Base-by-base conservation (phyloP, 176 grass and related monocot genomes). In the Cenchrus fungigraminus region DNA sequence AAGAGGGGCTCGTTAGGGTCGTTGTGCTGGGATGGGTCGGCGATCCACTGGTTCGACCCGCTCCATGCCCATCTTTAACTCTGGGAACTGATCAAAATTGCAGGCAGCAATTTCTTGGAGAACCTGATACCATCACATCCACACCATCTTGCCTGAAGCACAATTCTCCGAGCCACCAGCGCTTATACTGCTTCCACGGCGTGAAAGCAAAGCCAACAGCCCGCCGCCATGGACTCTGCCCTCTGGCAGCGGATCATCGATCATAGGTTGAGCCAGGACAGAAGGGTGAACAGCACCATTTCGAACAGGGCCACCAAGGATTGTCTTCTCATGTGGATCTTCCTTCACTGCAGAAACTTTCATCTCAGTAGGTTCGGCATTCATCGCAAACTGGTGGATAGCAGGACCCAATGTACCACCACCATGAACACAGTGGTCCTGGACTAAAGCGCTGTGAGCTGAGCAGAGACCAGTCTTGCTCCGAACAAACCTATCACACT, bases 211-310 rank as follows among this genome's bases (percentile, higher is more conserved):
- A 81, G 88, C 94, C 82, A 99, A 68, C 12, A 97, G 82, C 40
- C 86, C 84, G 5, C 97, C 97, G 16, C 97, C 97, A 83, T 97
- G 97, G 42, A 96, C 97, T 81, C 97, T 90, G 6, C 94, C 88
- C 89, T 99, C 94, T 7, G 88, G 75, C 82, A 94, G 59, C 5
- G 76, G 54, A 64, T 71, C 91, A 64, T 71, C 91, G 42, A 65
- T 70, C 69, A 74, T 63, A 61, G 56, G 32, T 62, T 75, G 69
- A 20, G 20, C 42, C 4, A 61, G 28, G 59, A 53, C 34, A 82
- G 77, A 73, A 57, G 15, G 54, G 50, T 40, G 73, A 74, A 65
- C 69, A 50, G 1, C 57, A 31, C 46, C 59, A 13, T 81, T 78
- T 22, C 22, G 11, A 50, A 61, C 22, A 77, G 65, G 63, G 25